Conservation (phyloP, 306 rosid genomes). For the Potentilla sterilis region DNA sequence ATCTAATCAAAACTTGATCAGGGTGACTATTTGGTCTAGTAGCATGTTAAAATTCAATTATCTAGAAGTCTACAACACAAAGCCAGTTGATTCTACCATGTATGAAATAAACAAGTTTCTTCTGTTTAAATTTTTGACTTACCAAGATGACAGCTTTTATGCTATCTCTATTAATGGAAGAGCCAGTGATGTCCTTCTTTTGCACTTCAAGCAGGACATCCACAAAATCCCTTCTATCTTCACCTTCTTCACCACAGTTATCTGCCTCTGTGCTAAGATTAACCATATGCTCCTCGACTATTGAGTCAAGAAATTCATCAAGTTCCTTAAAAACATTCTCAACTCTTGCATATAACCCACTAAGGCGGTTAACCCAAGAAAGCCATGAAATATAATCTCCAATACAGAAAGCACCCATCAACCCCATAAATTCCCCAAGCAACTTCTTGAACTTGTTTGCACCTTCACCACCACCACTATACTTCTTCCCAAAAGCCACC, state of each 20-base stretch:
- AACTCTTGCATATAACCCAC: conserved; percentile 42
- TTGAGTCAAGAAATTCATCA: conserved; percentile 45
- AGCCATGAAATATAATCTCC: conserved; percentile 58
- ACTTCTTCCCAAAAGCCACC: conserved; percentile 53
- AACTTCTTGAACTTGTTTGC: conserved; percentile 30
- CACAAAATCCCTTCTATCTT: background rate
- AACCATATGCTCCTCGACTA: conserved; percentile 45
- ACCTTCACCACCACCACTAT: conserved; percentile 19
- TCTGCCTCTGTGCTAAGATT: background rate
- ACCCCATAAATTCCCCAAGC: conserved; percentile 20
- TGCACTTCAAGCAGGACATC: conserved; percentile 34
- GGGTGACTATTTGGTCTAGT: background rate
- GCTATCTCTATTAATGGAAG: conserved; percentile 33
- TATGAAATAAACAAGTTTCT: too few species aligned
- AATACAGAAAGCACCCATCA: conserved; percentile 34
- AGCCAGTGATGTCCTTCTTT: conserved; percentile 29
- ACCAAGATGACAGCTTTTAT: conserved; percentile 52
- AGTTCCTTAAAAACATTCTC: conserved; percentile 35
- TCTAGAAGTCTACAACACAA: too few species aligned
- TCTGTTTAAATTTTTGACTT: conserved; percentile 8
- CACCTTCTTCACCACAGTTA: background rate
- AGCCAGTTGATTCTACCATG: too few species aligned
- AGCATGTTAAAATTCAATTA: too few species aligned
- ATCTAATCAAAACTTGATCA: background rate
- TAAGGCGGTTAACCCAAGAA: conserved; percentile 33